Percentiles rank a stretch among this genome's conserved stretches.
phyloP scores from a whole-genome alignment of 2,329 filamentous ascomycete genomes.

The Monosporascus sp. region DNA sequence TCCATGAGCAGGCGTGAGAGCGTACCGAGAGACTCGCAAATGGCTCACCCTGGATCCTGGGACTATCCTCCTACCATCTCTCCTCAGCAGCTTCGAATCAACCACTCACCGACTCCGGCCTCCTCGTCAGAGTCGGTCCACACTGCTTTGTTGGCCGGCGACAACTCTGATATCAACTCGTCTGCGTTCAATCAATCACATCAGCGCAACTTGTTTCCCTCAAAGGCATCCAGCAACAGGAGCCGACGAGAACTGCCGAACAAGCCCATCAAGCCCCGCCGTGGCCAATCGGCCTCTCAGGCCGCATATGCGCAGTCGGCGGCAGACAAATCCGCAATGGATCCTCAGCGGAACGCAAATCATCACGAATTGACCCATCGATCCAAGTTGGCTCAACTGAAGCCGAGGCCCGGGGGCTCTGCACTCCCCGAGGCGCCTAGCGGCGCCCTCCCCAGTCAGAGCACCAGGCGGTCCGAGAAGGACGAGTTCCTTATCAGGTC shows the following conservation, averaged over 20 bases:
- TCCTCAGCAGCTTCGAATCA: constrained; percentile 22
- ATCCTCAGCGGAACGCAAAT: constrained; percentile 1
- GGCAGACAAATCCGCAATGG: constrained; percentile 7
- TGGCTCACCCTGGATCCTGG: neutral
- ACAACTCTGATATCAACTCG: constrained; percentile 13
- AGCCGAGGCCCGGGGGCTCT: constrained; percentile 2
- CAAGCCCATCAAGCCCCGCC: constrained; percentile 16
- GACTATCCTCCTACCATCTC: constrained; percentile 21
- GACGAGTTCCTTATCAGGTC: constrained; percentile 48
- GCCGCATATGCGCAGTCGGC: constrained; percentile 1
- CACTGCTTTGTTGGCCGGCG: constrained; percentile 7
- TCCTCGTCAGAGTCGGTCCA: constrained; percentile 22
- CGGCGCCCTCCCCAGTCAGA: neutral
- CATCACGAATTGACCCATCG: constrained; percentile 4
- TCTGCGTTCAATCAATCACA: constrained; percentile 11
- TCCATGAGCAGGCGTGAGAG: neutral
- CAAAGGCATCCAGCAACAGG: constrained; percentile 8
- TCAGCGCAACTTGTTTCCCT: constrained; percentile 3
- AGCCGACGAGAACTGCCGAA: constrained; percentile 20
- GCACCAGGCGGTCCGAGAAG: constrained; percentile 26
- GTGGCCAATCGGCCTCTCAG: constrained; percentile 1
- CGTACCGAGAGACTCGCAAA: neutral
- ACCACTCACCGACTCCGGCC: constrained; percentile 22
- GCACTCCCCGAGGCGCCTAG: neutral
- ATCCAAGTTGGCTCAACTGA: constrained; percentile 4